These are phyloP conservation scores for Schizothecium vesticola DNA, from an alignment of 495 filamentous ascomycete species.

Conservation along the genomic window DNA sequence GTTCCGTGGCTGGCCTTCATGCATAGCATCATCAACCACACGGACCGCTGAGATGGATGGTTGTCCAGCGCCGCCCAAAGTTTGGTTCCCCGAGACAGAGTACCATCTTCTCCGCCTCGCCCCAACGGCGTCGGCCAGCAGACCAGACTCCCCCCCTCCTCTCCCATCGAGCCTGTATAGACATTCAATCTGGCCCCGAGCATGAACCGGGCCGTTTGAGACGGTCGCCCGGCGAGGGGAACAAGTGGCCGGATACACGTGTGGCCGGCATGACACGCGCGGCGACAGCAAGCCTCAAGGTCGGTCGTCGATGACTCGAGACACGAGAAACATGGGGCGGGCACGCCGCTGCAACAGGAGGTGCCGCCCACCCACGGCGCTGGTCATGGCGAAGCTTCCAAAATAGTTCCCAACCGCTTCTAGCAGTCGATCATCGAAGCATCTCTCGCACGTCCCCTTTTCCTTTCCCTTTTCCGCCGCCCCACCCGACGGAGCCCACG, in stretches of 20 bases:
- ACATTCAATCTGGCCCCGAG: not conserved
- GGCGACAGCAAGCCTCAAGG: not conserved
- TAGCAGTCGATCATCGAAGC: not conserved
- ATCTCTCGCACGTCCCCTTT: not conserved
- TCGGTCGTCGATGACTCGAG: not conserved
- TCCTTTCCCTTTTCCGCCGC: not conserved
- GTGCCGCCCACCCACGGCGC: not conserved
- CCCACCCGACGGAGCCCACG: not conserved
- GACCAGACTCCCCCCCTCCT: not conserved
- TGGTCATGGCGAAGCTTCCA: not conserved
- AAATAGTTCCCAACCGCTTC: not conserved
- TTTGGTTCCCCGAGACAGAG: not conserved
- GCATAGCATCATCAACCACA: not conserved
- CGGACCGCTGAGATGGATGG: not conserved
- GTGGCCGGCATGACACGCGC: not conserved
- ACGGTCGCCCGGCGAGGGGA: not conserved
- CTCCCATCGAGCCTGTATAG: not conserved
- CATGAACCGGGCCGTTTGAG: not conserved
- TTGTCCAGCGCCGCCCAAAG: not conserved
- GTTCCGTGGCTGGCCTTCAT: not conserved
- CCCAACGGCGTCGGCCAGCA: not conserved
- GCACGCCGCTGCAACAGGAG: not conserved
- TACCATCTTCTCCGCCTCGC: not conserved
- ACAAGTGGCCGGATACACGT: not conserved
- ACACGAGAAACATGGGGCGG: not conserved